Evolutionary conservation across 257 asterid species (phyloP), one percentile per base, ranked within the genome.

Genomic region (Euphrasia confusa): DNA sequence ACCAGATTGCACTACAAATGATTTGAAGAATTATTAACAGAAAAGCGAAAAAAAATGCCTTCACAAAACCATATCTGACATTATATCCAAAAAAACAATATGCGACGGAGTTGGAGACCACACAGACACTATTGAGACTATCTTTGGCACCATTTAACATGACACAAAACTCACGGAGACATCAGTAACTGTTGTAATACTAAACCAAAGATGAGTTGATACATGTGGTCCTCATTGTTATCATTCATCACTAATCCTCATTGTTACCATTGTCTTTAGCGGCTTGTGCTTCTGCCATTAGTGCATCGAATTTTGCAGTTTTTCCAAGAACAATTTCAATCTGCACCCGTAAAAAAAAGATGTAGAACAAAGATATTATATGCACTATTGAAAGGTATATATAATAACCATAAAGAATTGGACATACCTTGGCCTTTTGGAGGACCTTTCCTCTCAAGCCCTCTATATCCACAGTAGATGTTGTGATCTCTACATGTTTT

Each of bases 401-500:
- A 37, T 5, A 35, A 8, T 37, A 37, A 8, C 11, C 11, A 37
- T 37, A 37, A 7, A 37, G 12, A 53, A 18, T 9, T 50, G 56
- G 56, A 4, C 68, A 48, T 71, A 83, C 97, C 89, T 87, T 89
- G 58, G 95, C 92, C 71, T 89, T 89, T 44, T 83, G 93, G 69
- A 83, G 69, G 1, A 95, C 84, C 39, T 95, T 76, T 61, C 95
- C 95, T 26, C 90, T 75, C 17, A 83, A 75, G 65, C 84, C 97
- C 62, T 74, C 81, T 67, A 87, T 80, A 65, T 89, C 97, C 70
- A 89, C 95, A 9, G 91, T 84, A 60, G 95, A 84, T 66, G 97
- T 89, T 75, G 53, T 78, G 75, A 89, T 89, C 69, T 78, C 97
- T 89, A 68, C 86, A 80, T 12, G 58, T 37, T 65, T 53, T 56